phyloP scores from a whole-genome alignment of 2,329 filamentous ascomycete species.

The Xylariales sp. region DNA sequence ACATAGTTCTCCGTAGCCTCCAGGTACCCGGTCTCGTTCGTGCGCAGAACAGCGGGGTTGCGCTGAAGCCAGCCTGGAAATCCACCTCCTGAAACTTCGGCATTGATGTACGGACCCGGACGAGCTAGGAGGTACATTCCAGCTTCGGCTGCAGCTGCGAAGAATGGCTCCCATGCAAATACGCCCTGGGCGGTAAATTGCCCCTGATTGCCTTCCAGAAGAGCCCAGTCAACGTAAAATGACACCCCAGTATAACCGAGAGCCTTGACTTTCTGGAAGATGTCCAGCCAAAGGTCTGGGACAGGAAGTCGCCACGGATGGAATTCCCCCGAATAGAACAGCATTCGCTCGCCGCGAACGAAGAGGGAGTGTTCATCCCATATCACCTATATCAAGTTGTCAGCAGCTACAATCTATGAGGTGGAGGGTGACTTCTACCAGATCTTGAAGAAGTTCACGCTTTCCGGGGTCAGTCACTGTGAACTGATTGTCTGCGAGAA shows the following conservation, averaged over 20 bases:
- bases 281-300: slow-evolving; percentile 54
- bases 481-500: slow-evolving; percentile 1
- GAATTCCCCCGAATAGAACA: slow-evolving; percentile 64
- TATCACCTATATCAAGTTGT: slow-evolving; percentile 40
- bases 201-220: slow-evolving; percentile 69
- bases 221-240: slow-evolving; percentile 75
- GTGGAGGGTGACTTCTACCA: neutral
- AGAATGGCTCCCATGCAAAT: slow-evolving; percentile 70
- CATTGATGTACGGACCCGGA: slow-evolving; percentile 74
- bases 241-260: slow-evolving; percentile 76
- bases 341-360: slow-evolving; percentile 60
- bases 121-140: slow-evolving; percentile 71
- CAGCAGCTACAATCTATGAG: neutral
- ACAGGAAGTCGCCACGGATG: slow-evolving; percentile 53
- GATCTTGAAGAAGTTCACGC: slow-evolving; percentile 4
- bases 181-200: slow-evolving; percentile 66
- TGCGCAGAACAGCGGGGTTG: slow-evolving; percentile 60
- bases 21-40: slow-evolving; percentile 56
- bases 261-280: slow-evolving; percentile 80
- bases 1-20: slow-evolving; percentile 60
- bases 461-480: slow-evolving; percentile 1
- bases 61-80: slow-evolving; percentile 77
- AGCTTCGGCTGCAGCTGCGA: slow-evolving; percentile 66
- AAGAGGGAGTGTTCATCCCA: slow-evolving; percentile 65
- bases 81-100: slow-evolving; percentile 59